Evolutionary conservation across 208 protist species (phyloP).

Genomic region (Leishmania martiniquensis): DNA sequence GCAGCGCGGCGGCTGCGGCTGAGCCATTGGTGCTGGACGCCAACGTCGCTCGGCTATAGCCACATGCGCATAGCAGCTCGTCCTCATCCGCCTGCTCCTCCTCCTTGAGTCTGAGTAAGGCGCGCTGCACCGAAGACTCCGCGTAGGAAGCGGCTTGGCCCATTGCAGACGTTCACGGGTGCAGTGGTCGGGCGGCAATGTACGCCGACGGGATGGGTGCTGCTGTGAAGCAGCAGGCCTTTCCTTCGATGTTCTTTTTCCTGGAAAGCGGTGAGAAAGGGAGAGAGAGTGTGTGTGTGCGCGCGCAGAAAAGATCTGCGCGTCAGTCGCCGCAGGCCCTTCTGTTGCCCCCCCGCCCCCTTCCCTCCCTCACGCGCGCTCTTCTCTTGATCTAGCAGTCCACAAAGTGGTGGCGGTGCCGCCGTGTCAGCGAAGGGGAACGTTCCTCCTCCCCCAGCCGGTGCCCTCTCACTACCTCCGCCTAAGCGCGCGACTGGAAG

Average conservation of each 20-base stretch:
- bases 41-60: constrained; percentile 18
- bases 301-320: neutral
- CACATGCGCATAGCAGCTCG: constrained; percentile 34
- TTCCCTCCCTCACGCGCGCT: neutral
- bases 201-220: too few relatives aligned
- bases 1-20: neutral
- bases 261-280: neutral
- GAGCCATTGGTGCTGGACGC: neutral
- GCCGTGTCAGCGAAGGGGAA: neutral
- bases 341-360: neutral
- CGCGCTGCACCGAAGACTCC: constrained; percentile 44
- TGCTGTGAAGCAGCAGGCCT: too few relatives aligned
- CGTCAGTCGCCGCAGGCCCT: neutral
- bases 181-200: neutral
- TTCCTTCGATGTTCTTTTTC: too few relatives aligned
- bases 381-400: neutral
- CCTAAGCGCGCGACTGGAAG: neutral
- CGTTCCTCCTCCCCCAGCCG: neutral
- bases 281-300: neutral
- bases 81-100: constrained; percentile 42
- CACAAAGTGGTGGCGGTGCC: neutral
- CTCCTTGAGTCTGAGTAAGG: constrained; percentile 40
- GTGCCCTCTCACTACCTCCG: neutral
- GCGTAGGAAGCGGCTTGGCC: constrained; percentile 63
- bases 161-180: constrained; percentile 19